These are phyloP conservation scores for Plasmodium fragile DNA, from an alignment of 169 alveolate species.

Conservation along the genomic window DNA sequence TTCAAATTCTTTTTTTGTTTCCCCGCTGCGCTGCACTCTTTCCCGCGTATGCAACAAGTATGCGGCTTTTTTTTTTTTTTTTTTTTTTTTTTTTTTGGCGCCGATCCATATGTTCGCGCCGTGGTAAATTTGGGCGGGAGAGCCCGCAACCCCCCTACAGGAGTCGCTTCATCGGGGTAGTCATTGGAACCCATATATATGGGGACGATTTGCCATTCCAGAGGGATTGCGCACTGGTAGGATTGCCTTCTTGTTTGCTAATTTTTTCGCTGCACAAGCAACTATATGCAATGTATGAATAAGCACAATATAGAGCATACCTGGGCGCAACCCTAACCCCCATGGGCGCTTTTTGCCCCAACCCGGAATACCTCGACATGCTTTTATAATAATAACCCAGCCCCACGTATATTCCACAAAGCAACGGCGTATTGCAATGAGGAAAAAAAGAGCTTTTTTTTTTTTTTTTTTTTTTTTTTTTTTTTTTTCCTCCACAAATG, in stretches of 20 bases:
- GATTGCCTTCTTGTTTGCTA: neutral
- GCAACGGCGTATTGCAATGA: neutral
- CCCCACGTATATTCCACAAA: neutral
- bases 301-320: neutral
- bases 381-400: neutral
- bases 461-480: too few species aligned
- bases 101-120: neutral
- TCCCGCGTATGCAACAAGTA: neutral
- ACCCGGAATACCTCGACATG: neutral
- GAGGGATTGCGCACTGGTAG: neutral
- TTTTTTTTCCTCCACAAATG: neutral
- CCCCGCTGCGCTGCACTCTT: neutral
- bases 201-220: neutral
- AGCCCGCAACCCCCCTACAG: neutral
- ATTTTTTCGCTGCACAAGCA: neutral
- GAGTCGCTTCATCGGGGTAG: neutral
- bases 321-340: neutral
- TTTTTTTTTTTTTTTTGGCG: neutral
- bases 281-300: neutral
- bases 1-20: neutral
- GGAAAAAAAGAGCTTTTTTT: neutral
- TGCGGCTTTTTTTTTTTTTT: neutral
- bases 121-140: neutral
- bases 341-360: neutral
- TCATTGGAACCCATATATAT: neutral